phyloP scores from a whole-genome alignment of 441 rosid species.

The Macaranga tanarius region DNA sequence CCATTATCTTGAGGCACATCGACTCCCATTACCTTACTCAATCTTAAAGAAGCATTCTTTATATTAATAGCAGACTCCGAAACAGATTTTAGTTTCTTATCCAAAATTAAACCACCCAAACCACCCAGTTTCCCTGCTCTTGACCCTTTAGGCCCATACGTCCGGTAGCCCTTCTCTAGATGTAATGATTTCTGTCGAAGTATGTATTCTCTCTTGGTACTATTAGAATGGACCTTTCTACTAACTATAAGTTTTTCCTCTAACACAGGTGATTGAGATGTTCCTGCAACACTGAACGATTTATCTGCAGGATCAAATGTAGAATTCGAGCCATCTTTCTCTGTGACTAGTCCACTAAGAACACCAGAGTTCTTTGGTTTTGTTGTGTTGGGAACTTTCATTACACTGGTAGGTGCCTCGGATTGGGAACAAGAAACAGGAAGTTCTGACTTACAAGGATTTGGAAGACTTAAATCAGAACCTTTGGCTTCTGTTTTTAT shows the following conservation, averaged over 20 bases:
- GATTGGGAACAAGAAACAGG: conserved; percentile 41
- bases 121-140: conserved; percentile 51
- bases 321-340: conserved; percentile 48
- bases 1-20: conserved; percentile 49
- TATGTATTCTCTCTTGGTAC: conserved; percentile 66
- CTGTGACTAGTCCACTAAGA: conserved; percentile 41
- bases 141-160: conserved; percentile 68
- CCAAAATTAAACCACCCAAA: conserved; percentile 50
- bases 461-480: conserved; percentile 46
- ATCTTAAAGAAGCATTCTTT: conserved; percentile 60
- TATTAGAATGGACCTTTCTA: conserved; percentile 56
- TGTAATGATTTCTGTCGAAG: conserved; percentile 75
- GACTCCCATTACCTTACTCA: conserved; percentile 50
- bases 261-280: conserved; percentile 49
- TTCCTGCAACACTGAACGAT: conserved; percentile 38
- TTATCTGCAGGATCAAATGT: conserved; percentile 45
- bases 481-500: conserved; percentile 36
- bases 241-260: conserved; percentile 62
- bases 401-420: conserved; percentile 36
- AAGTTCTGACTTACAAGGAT: conserved; percentile 42
- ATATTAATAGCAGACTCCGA: conserved; percentile 51
- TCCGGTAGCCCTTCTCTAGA: conserved; percentile 67
- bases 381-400: conserved; percentile 34
- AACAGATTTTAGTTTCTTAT: conserved; percentile 57
- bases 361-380: conserved; percentile 49